Percentiles rank a stretch among this genome's conserved stretches.
These are phyloP conservation scores for Yamadazyma phyllophila DNA, from an alignment of 805 yeast genomes.

Conservation along the genomic window DNA sequence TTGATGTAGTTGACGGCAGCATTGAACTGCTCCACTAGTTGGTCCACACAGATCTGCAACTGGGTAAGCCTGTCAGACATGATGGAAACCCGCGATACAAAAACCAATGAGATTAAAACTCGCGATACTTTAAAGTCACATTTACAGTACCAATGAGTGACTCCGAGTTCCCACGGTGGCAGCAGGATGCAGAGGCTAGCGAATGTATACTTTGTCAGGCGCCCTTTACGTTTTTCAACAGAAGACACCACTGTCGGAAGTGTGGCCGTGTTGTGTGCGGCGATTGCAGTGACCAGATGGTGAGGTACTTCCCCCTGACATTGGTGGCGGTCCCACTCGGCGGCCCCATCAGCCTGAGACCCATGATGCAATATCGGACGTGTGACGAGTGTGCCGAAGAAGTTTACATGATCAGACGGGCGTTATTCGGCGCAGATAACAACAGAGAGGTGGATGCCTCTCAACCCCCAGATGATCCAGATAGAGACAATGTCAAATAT, in stretches of 20 bases:
- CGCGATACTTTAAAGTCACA: not conserved
- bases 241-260: constrained; percentile 81
- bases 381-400: constrained; percentile 73
- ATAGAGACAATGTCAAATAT: not conserved
- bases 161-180: constrained; percentile 48
- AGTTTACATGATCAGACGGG: constrained; percentile 47
- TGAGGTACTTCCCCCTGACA: constrained; percentile 58
- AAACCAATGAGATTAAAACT: not conserved
- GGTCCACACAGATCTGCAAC: constrained; percentile 84
- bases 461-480: not conserved
- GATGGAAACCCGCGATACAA: not conserved
- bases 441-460: not conserved
- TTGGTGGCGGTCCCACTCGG: constrained; percentile 56
- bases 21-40: constrained; percentile 73
- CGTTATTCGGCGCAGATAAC: constrained; percentile 23
- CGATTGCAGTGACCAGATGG: constrained; percentile 53
- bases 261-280: constrained; percentile 83
- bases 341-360: constrained; percentile 46
- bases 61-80: constrained; percentile 91
- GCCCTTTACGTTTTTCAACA: constrained; percentile 55
- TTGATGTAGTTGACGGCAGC: constrained; percentile 73
- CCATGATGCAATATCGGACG: constrained; percentile 63
- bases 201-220: constrained; percentile 56
- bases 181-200: constrained; percentile 55
- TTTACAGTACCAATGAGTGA: not conserved